Base-by-base conservation (phyloP, 192 early-diverging fungal genomes). In the Backusella parvicylindrica region DNA sequence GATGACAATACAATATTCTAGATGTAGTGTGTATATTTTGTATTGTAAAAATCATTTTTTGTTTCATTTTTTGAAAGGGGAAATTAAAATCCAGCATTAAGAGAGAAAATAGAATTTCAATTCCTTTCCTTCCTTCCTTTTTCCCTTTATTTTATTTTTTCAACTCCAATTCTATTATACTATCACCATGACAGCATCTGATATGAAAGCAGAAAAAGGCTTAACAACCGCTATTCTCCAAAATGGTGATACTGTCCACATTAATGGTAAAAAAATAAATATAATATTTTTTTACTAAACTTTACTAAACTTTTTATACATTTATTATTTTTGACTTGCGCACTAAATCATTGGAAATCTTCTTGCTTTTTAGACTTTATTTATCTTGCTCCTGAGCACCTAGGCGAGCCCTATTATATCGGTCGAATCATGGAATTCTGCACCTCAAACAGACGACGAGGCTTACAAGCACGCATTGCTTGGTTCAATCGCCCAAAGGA, bases 401-500 rank as follows among this genome's bases (percentile, higher is more conserved):
- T 87, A 9, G 90, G 91, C 8, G 94, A 95, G 64, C 85, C 91
- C 64, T 92, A 88, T 70, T 92, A 91, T 72, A 90, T 96, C 40
- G 94, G 92, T 2, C 89, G 94, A 12, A 81, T 96, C 70, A 90
- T 94, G 90, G 91, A 92, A 78, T 93, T 96, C 77, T 79, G 83
- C 6, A 87, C 87, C 30, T 82, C 84, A 53, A 77, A 82, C 37
- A 89, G 83, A 75, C 76, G 87, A 32, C 81, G 83, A 71, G 86
- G 89, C 26, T 70, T 88, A 11, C 84, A 83, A 41, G 88, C 82
- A 2, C 86, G 91, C 33, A 84, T 92, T 75, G 92, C 91, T 6
- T 91, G 88, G 89, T 93, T 88, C 70, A 90, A 92, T 78, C 86
- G 95, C 21, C 89, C 92, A 6, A 88, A 91, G 38, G 94, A 96